Evolutionary conservation across 495 filamentous ascomycete genomes (phyloP).

Genomic region (Acidomyces sp.): DNA sequence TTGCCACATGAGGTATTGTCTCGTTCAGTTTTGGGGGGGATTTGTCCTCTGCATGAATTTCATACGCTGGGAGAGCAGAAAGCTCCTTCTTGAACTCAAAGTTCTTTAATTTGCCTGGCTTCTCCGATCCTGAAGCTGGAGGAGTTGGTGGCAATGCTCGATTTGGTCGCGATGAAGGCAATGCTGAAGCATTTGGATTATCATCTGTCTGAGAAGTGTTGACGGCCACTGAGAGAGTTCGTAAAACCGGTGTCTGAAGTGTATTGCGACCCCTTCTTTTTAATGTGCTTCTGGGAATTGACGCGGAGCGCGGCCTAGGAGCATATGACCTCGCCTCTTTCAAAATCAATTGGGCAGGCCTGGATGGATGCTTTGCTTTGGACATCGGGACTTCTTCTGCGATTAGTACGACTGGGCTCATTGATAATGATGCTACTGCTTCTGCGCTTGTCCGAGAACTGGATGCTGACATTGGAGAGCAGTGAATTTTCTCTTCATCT

Average conservation of each 20-base stretch:
- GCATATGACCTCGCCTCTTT: slow-evolving; percentile 14
- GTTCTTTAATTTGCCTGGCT: background rate
- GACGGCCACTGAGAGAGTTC: too few relatives aligned
- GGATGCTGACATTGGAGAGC: slow-evolving; percentile 15
- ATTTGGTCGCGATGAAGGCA: slow-evolving; percentile 16
- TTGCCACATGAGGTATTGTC: slow-evolving; percentile 4
- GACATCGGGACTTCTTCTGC: slow-evolving; percentile 21
- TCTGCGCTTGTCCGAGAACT: slow-evolving; percentile 5
- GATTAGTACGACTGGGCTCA: slow-evolving; percentile 23
- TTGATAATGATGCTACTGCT: background rate
- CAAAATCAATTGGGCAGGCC: slow-evolving; percentile 14
- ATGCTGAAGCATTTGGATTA: slow-evolving; percentile 5
- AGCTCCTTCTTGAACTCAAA: slow-evolving; percentile 10
- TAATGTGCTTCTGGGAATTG: slow-evolving; percentile 9
- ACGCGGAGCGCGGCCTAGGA: slow-evolving; percentile 16
- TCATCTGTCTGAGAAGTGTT: too few relatives aligned
- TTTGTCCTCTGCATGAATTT: background rate
- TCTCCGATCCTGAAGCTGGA: slow-evolving; percentile 16
- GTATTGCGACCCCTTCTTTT: slow-evolving; percentile 9
- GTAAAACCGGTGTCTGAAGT: background rate
- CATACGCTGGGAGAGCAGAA: slow-evolving; percentile 1
- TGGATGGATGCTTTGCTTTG: slow-evolving; percentile 8
- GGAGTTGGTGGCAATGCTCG: slow-evolving; percentile 9
- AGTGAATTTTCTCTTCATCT: slow-evolving; percentile 12
- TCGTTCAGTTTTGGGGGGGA: background rate